These are phyloP conservation scores for Penicillium palitans DNA, from an alignment of 2,329 filamentous ascomycete genomes.

Conservation along the genomic window DNA sequence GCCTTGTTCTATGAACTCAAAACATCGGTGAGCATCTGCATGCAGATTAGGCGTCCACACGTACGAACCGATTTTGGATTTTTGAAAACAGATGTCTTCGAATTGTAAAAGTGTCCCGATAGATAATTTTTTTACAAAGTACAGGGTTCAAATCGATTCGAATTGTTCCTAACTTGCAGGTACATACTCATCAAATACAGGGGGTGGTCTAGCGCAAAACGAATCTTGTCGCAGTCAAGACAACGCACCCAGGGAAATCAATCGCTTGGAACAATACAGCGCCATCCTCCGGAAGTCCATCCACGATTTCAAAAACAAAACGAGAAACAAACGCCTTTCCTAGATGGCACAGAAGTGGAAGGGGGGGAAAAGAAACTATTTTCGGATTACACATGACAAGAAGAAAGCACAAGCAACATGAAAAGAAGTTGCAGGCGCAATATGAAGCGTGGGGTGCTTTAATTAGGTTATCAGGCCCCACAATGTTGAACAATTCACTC, in stretches of 20 bases:
- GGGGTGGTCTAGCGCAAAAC: slow-evolving; percentile 2
- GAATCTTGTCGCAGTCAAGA: slow-evolving; percentile 5
- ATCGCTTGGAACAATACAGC: slow-evolving; percentile 14
- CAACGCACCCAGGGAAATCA: slow-evolving; percentile 7
- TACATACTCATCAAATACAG: slow-evolving; percentile 19
- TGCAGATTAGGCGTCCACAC: background rate
- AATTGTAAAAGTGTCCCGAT: background rate
- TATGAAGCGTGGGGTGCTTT: background rate
- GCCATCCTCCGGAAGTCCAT: slow-evolving; percentile 11
- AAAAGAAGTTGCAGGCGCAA: slow-evolving; percentile 2
- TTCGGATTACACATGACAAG: slow-evolving; percentile 17
- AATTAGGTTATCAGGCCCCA: background rate
- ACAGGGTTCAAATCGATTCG: background rate
- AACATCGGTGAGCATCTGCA: slow-evolving; percentile 16
- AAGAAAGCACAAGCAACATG: slow-evolving; percentile 4
- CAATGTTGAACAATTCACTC: slow-evolving; percentile 26
- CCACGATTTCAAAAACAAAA: slow-evolving; percentile 14
- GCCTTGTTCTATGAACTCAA: background rate
- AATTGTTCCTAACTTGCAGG: slow-evolving; percentile 11
- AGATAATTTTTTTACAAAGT: background rate
- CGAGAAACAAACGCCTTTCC: slow-evolving; percentile 10
- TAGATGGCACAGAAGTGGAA: slow-evolving; percentile 11
- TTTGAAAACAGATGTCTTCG: background rate
- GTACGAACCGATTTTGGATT: background rate
- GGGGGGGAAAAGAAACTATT: background rate